These are phyloP conservation scores for Fomitopsis pinicola DNA, from an alignment of 1,284 basidiomycete genomes.

Conservation along the genomic window DNA sequence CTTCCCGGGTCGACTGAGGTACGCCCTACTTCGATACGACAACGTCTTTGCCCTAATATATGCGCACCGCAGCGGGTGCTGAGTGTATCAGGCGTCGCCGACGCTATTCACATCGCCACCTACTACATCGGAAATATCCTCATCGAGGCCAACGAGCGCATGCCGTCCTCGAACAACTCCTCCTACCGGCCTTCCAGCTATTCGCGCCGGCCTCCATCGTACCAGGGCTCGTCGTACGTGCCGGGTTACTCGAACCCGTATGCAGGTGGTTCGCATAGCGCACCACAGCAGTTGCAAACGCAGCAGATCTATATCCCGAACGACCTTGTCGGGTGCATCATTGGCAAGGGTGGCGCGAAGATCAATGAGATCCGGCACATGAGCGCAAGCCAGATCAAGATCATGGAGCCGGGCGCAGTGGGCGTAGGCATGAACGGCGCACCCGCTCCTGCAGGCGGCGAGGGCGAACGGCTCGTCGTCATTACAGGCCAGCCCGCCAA, in stretches of 20 bases:
- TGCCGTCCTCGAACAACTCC: constrained; percentile 54
- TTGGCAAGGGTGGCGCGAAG: constrained; percentile 97
- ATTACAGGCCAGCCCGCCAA: constrained; percentile 93
- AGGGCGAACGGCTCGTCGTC: constrained; percentile 87
- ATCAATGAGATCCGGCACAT: constrained; percentile 98
- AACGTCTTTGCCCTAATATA: constrained; percentile 1
- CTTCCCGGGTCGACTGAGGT: constrained; percentile 98
- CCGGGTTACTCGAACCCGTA: constrained; percentile 59
- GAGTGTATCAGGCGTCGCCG: constrained; percentile 98
- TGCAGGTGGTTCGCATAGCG: constrained; percentile 23
- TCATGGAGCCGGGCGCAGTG: constrained; percentile 94
- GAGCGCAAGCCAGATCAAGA: constrained; percentile 95
- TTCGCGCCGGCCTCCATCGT: constrained; percentile 40
- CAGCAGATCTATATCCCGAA: constrained; percentile 99
- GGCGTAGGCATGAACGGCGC: constrained; percentile 62
- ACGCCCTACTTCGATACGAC: constrained; percentile 8
- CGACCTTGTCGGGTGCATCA: constrained; percentile 96
- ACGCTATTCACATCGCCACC: constrained; percentile 99
- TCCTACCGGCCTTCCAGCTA: constrained; percentile 37
- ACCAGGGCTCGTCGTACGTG: constrained; percentile 66
- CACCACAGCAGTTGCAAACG: constrained; percentile 73
- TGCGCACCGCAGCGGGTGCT: constrained; percentile 71
- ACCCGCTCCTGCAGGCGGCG: constrained; percentile 66
- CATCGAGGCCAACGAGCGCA: constrained; percentile 90
- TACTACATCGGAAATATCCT: constrained; percentile 98